These are phyloP conservation scores for Geotrichum restrictum DNA, from an alignment of 1,139 yeast genomes.

Conservation along the genomic window DNA sequence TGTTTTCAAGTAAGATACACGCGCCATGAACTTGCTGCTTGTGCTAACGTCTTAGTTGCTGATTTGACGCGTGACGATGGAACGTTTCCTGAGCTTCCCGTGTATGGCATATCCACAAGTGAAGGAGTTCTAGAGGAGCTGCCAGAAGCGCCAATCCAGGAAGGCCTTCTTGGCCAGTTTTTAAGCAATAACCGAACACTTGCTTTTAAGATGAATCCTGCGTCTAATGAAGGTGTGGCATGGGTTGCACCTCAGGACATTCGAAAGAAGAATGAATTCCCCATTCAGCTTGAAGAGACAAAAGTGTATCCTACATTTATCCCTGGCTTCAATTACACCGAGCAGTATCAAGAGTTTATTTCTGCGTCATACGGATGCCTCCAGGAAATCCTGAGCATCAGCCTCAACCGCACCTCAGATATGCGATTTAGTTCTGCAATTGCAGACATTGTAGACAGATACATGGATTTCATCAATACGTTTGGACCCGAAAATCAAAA, in stretches of 20 bases:
- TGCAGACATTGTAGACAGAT: conserved; percentile 16
- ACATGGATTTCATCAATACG: conserved; percentile 17
- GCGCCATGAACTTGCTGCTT: neutral
- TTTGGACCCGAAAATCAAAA: conserved; percentile 19
- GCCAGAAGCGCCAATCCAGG: conserved; percentile 35
- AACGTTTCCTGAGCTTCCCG: conserved; percentile 12
- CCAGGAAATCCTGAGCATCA: conserved; percentile 13
- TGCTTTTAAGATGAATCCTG: conserved; percentile 44
- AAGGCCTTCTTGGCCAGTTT: conserved; percentile 36
- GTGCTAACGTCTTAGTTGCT: conserved; percentile 1
- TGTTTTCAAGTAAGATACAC: conserved; percentile 13
- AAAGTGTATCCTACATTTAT: conserved; percentile 42
- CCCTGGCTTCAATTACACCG: conserved; percentile 41
- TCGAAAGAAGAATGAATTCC: conserved; percentile 18
- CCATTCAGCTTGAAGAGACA: conserved; percentile 30
- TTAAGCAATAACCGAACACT: conserved; percentile 39
- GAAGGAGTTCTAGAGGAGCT: conserved; percentile 13
- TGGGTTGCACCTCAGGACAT: conserved; percentile 40
- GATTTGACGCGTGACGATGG: conserved; percentile 15
- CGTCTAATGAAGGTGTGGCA: conserved; percentile 42
- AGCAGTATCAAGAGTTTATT: conserved; percentile 41
- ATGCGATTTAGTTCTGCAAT: conserved; percentile 18
- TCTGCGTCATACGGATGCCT: conserved; percentile 34
- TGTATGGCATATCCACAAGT: conserved; percentile 14
- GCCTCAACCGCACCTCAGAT: conserved; percentile 10